A percentile compares a stretch with the other conserved stretches of the same genome.
phyloP scores from a whole-genome alignment of 306 rosid species.

The Rubus parviflorus region DNA sequence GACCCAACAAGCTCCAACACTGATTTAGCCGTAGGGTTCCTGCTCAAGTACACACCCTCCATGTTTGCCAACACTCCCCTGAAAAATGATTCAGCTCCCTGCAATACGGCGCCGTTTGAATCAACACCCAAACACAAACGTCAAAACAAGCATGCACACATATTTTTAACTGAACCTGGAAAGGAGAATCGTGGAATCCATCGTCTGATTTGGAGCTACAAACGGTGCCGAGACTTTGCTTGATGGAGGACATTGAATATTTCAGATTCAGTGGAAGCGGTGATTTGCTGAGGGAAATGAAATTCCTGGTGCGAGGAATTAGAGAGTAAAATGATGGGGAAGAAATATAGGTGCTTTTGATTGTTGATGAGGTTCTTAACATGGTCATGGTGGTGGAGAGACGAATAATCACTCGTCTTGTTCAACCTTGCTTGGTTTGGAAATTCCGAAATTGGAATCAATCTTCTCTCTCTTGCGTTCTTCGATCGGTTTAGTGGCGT shows the following conservation, averaged over 20 bases:
- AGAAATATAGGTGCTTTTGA: conserved; percentile 21
- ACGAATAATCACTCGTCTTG: conserved; percentile 5
- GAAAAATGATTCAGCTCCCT: conserved; percentile 76
- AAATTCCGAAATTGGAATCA: no score
- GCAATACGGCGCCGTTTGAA: conserved; percentile 11
- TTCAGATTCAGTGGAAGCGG: background rate
- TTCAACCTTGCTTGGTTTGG: background rate
- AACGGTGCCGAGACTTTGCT: conserved; percentile 28
- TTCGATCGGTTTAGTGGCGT: background rate
- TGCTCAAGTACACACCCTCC: conserved; percentile 71
- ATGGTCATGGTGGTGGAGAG: conserved; percentile 29
- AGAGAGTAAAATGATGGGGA: conserved; percentile 10
- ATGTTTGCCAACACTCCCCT: conserved; percentile 70
- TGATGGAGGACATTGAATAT: conserved; percentile 21
- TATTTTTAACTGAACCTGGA: conserved; percentile 41
- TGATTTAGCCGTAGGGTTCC: conserved; percentile 88
- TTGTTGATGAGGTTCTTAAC: conserved; percentile 11
- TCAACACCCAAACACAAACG: conserved; percentile 4
- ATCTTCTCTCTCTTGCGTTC: background rate
- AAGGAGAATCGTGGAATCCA: conserved; percentile 35
- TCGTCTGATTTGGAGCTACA: conserved; percentile 34
- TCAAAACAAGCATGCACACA: no score
- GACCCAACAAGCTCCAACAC: conserved; percentile 80
- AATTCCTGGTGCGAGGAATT: conserved; percentile 15
- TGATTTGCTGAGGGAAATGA: conserved; percentile 27